Evolutionary conservation across 257 asterid species (phyloP).

Genomic region (Solanum chmielewskii): DNA sequence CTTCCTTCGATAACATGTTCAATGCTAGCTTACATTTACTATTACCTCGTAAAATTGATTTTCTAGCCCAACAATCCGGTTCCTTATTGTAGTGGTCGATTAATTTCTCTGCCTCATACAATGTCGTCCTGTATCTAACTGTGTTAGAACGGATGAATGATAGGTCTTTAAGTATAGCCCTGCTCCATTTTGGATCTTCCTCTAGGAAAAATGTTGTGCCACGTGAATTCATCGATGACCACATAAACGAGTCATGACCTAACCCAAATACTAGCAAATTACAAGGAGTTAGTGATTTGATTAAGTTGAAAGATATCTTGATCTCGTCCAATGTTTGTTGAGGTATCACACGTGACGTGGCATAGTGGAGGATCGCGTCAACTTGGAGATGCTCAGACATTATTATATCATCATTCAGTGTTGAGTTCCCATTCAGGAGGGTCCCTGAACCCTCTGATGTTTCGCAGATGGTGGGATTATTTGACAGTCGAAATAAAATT

Average conservation of each 20-base stretch:
- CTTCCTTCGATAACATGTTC: constrained; percentile 51
- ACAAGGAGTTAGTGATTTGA: constrained; percentile 27
- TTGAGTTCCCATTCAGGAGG: not conserved
- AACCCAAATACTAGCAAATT: constrained; percentile 78
- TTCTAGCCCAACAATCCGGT: constrained; percentile 39
- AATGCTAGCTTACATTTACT: constrained; percentile 57
- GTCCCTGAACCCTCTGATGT: not conserved
- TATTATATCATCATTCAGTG: not conserved
- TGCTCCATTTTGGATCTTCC: constrained; percentile 70
- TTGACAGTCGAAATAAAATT: not conserved
- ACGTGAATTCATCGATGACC: constrained; percentile 60
- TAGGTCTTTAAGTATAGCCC: constrained; percentile 36
- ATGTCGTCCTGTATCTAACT: constrained; percentile 47
- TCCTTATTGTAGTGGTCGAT: constrained; percentile 25
- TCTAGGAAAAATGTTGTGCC: constrained; percentile 79
- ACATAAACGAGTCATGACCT: constrained; percentile 81
- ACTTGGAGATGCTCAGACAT: constrained; percentile 7
- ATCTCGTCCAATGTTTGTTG: constrained; percentile 49
- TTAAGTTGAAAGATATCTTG: constrained; percentile 23
- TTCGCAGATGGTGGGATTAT: not conserved
- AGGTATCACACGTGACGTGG: constrained; percentile 42
- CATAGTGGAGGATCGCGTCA: constrained; percentile 46
- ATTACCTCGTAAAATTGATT: constrained; percentile 57
- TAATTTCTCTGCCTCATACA: constrained; percentile 52
- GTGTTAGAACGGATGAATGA: constrained; percentile 44